phyloP scores from a whole-genome alignment of 1,284 basidiomycete genomes.

The Cryptococcus sp. region DNA sequence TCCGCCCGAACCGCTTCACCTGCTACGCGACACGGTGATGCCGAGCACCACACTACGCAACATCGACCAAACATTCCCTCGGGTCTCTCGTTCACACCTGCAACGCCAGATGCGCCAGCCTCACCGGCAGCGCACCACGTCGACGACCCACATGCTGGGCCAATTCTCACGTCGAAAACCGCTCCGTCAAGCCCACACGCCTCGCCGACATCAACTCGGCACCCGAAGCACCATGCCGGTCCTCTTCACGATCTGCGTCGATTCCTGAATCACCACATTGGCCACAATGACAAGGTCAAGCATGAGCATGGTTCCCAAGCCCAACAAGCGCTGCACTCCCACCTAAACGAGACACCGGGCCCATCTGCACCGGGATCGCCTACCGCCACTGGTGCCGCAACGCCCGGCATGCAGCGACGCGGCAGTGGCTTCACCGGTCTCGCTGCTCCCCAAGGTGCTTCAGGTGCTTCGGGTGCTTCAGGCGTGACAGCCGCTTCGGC shows the following conservation, averaged over 20 bases:
- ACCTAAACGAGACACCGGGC: conserved; percentile 31
- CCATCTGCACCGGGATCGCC: conserved; percentile 33
- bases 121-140: conserved; percentile 7
- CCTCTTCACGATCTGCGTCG: conserved; percentile 87
- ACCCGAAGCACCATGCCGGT: conserved; percentile 55
- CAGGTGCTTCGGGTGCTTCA: conserved; percentile 20
- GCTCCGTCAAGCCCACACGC: conserved; percentile 46
- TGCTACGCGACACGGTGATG: conserved; percentile 3
- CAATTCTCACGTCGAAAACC: conserved; percentile 27
- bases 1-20: conserved; percentile 4
- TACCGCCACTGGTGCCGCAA: conserved; percentile 35
- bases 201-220: conserved; percentile 51
- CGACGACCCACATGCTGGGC: conserved; percentile 1
- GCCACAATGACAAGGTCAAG: conserved; percentile 56
- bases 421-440: conserved; percentile 41
- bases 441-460: conserved; percentile 15
- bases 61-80: conserved; percentile 32
- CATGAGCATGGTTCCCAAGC: conserved; percentile 26
- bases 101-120: conserved; percentile 18
- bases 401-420: conserved; percentile 47
- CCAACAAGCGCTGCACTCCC: conserved; percentile 22
- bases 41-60: conserved; percentile 13
- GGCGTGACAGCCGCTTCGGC: conserved; percentile 20
- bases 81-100: conserved; percentile 43
- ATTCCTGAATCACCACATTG: conserved; percentile 86